Evolutionary conservation across 495 filamentous ascomycete species (phyloP), one percentile per base, ranked within the genome.

Genomic region (Stereocaulon alpinum): DNA sequence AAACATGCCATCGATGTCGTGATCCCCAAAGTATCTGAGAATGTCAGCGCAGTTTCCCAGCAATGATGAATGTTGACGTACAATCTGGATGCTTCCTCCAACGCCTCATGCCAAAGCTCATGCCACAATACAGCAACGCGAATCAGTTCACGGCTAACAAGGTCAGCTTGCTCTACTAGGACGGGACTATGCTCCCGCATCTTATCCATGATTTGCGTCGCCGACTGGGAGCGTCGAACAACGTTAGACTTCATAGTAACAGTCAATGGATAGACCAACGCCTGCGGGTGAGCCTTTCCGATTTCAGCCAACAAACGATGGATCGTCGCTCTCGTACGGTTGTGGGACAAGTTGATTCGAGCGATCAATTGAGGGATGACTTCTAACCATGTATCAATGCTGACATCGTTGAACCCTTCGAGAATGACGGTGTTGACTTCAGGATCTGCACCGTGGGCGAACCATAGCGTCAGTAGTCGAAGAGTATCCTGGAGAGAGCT

Each of bases 251-350:
- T 99, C 83, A 96, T 95, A 15, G 94, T 91, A 10, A 99, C 94
- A 0, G 94, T 97, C 63, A 99, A 79, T n/a, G 93, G 91, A 68
- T 96, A 99, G n/a, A 99, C 94, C 24, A 99, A 70, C n/a, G 93
- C 91, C 66, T 99, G 93, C 14, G 93, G 93, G 69, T 99, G 93
- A 12, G 88, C 84, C 61, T 90, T 86, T 45, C 93, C 94, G 55
- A 99, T 87, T 71, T 97, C 93, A 10, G 85, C 83, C 24, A 99
- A 77, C 5, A 99, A 76, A 53, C 90, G 86, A 71, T 97, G 93
- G 53, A 99, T 91, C 2, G 92, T 84, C 62, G 85, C 82, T 58
- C 94, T 85, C 10, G 97, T 90, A 41, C 85, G 78, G 62, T 79
- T 77, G 69, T 96, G 93, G 22, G 89, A 88, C 67, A 97, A 93